Percentiles rank a stretch among this genome's conserved stretches.
phyloP scores from a whole-genome alignment of 495 filamentous ascomycete genomes.

The Articulospora tetracladia region DNA sequence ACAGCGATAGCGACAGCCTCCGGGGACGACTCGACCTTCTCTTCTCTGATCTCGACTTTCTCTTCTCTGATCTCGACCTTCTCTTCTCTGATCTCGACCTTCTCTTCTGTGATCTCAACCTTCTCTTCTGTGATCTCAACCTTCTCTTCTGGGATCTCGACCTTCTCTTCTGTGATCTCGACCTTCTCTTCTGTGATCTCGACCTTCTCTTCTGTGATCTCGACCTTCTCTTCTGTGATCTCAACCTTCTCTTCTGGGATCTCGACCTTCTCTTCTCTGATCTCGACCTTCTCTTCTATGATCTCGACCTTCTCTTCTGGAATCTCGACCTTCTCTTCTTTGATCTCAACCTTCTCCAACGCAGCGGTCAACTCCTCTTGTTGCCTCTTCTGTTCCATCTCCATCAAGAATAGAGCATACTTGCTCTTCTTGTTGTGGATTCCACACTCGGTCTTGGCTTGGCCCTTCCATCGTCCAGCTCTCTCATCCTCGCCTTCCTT shows the following conservation, averaged over 20 bases:
- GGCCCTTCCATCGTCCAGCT: conserved; percentile 95
- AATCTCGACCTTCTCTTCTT: background rate
- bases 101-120: no score
- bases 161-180: conserved; percentile 16
- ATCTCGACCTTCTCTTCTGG: background rate
- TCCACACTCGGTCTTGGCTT: conserved; percentile 92
- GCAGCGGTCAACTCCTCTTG: conserved; percentile 49
- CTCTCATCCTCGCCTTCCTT: conserved; percentile 91
- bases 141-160: background rate
- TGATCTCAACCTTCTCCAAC: conserved; percentile 31
- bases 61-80: no score
- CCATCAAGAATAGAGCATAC: conserved; percentile 78
- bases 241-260: background rate
- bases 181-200: no score
- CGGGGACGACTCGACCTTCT: no score
- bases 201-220: no score
- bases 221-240: no score
- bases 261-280: background rate
- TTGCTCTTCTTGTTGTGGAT: conserved; percentile 96
- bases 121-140: background rate
- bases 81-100: background rate
- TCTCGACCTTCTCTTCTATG: background rate
- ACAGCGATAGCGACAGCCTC: background rate
- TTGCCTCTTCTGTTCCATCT: conserved; percentile 69
- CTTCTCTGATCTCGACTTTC: no score